Base-by-base conservation (phyloP, 2,329 filamentous ascomycete species). In the Trichothecium roseum region DNA sequence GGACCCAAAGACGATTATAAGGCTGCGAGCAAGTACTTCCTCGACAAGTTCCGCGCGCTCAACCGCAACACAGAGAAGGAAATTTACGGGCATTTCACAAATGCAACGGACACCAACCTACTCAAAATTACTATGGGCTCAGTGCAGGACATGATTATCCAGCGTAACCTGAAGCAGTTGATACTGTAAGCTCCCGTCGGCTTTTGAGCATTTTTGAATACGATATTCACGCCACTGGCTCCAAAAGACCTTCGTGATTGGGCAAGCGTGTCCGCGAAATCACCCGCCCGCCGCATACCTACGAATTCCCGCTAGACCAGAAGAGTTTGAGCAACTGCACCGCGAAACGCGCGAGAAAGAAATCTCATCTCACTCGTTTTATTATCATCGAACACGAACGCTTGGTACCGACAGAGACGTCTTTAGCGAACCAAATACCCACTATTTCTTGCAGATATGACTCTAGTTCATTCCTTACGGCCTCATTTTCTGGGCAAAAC, bases 131-230 rank as follows among this genome's bases (percentile, higher is more conserved):
- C 84, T 28, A 89, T 89, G 84, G 72, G 74, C 43, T 85, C 81
- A 9, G 84, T 89, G 37, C 83, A 89, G 59, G 84, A 89, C 56
- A 89, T 86, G 78, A 84, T 87, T 49, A 85, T 87, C 50, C 82
- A 87, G 60, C 81, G 81, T 54, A 87, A 87, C 55, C 68, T 88
- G 37, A 84, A 85, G 61, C 80, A 81, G 59, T 65, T 87, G 50
- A 84, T 88, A 28, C 37, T 39, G 37, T 39, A 39, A 39, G 37
- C 29, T 33, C 33, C 22, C 29, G 33, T 29, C 22, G 20, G 20
- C 20, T 24, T 24, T 24, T 24, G 20, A 24, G 20, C 20, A 10
- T 18, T 32, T 28, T 16, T n/a, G 24, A 26, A 30, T 12, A n/a
- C 24, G 9, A 18, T 18, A 24, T 22, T 15, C 28, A 13, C 28